Evolutionary conservation across 192 early-diverging fungal genomes (phyloP).

Genomic region (Entomortierella beljakovae): DNA sequence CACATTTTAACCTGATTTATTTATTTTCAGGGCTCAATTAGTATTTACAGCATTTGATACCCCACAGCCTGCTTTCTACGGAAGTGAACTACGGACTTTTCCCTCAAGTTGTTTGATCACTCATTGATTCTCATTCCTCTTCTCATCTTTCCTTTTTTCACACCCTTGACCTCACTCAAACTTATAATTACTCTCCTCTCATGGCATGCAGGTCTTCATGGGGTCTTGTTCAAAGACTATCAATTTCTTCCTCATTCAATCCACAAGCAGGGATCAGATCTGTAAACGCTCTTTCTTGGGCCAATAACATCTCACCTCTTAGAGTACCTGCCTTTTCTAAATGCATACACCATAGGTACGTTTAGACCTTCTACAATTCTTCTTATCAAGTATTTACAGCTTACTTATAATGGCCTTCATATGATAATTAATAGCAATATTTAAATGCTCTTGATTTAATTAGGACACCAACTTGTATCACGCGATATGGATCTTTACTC

Average conservation of each 20-base stretch:
- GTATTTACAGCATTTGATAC: too few species aligned
- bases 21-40: too few species aligned
- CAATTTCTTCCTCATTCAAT: not conserved
- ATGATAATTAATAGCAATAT: too few species aligned
- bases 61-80: too few species aligned
- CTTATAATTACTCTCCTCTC: too few species aligned
- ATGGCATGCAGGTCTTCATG: conserved; percentile 38
- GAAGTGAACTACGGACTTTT: too few species aligned
- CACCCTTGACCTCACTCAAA: too few species aligned
- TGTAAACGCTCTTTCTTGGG: not conserved
- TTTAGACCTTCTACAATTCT: not conserved
- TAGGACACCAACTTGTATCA: not conserved
- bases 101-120: not conserved
- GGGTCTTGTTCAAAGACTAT: conserved; percentile 30
- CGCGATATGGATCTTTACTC: conserved; percentile 10
- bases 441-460: not conserved
- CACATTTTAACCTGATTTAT: conserved; percentile 9
- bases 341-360: conserved; percentile 21
- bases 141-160: not conserved
- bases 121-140: not conserved
- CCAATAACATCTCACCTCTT: not conserved
- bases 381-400: not conserved
- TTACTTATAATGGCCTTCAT: not conserved
- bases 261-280: conserved; percentile 5
- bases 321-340: conserved; percentile 1